These are phyloP conservation scores for Didymella keratinophila DNA, from an alignment of 2,329 filamentous ascomycete genomes.

Conservation along the genomic window DNA sequence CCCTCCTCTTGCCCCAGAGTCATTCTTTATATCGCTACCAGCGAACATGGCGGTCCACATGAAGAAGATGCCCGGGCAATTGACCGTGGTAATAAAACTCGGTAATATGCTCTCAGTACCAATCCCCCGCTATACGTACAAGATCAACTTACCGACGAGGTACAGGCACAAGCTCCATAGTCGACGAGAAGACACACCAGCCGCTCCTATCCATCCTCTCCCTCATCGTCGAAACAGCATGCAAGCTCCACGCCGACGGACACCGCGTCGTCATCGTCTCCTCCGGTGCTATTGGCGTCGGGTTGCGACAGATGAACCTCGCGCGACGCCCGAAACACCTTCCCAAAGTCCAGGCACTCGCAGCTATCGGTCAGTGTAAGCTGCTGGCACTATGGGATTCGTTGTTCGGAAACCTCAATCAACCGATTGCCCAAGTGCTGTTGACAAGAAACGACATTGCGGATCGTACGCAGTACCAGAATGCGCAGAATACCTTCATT, in stretches of 20 bases:
- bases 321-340: conserved; percentile 88
- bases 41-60: conserved; percentile 45
- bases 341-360: conserved; percentile 88
- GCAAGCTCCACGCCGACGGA: conserved; percentile 85
- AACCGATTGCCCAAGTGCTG: conserved; percentile 93
- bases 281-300: conserved; percentile 95
- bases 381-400: conserved; percentile 96
- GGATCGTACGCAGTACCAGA: conserved; percentile 92
- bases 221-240: conserved; percentile 92
- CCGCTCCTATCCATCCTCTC: conserved; percentile 90
- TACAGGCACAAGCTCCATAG: conserved; percentile 95
- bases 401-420: conserved; percentile 83
- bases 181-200: conserved; percentile 94
- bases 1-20: background rate
- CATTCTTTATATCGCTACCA: background rate
- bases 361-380: conserved; percentile 94
- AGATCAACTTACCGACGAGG: conserved; percentile 40
- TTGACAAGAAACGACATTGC: conserved; percentile 96
- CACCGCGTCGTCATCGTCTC: conserved; percentile 96
- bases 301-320: conserved; percentile 87
- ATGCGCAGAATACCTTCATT: conserved; percentile 93
- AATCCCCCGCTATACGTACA: conserved; percentile 24
- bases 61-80: conserved; percentile 62
- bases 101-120: conserved; percentile 62
- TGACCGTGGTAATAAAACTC: conserved; percentile 86